Conservation (phyloP, 2,329 filamentous ascomycete species). For the Xylariaceae sp. region DNA sequence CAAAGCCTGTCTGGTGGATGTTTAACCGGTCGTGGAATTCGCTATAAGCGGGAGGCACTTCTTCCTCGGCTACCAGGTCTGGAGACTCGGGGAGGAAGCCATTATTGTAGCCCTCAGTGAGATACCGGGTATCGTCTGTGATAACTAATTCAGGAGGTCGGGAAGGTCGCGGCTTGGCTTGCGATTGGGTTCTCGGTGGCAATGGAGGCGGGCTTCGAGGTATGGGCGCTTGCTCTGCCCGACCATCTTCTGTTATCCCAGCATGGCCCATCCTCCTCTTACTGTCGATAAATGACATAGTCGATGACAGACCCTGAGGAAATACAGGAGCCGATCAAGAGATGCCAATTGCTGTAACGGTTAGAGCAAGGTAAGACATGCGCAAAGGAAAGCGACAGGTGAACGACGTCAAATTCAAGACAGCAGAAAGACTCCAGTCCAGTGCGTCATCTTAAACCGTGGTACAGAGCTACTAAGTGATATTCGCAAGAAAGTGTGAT, state of each 20-base stretch:
- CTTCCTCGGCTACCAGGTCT: constrained; percentile 36
- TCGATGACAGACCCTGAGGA: too few relatives aligned
- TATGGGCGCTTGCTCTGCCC: constrained; percentile 10
- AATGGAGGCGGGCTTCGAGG: constrained; percentile 1
- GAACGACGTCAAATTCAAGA: too few relatives aligned
- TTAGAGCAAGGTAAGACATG: background rate
- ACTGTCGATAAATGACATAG: constrained; percentile 9
- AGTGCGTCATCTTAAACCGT: constrained; percentile 1
- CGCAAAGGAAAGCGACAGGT: too few relatives aligned
- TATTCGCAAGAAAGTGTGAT: too few relatives aligned
- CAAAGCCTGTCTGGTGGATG: constrained; percentile 57
- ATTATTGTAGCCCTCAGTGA: constrained; percentile 29
- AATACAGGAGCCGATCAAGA: background rate
- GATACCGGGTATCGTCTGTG: constrained; percentile 31
- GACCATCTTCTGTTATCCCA: background rate
- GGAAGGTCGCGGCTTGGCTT: constrained; percentile 15
- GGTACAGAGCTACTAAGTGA: too few relatives aligned
- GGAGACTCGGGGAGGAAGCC: constrained; percentile 31
- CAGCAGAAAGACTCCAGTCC: background rate
- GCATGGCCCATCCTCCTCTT: constrained; percentile 4
- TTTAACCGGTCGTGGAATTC: constrained; percentile 50
- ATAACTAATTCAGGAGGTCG: constrained; percentile 31
- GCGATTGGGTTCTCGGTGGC: background rate
- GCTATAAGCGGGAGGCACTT: constrained; percentile 54
- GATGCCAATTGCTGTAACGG: background rate